Evolutionary conservation across 2,329 filamentous ascomycete genomes (phyloP).

Genomic region (Furcasterigmium furcatum): DNA sequence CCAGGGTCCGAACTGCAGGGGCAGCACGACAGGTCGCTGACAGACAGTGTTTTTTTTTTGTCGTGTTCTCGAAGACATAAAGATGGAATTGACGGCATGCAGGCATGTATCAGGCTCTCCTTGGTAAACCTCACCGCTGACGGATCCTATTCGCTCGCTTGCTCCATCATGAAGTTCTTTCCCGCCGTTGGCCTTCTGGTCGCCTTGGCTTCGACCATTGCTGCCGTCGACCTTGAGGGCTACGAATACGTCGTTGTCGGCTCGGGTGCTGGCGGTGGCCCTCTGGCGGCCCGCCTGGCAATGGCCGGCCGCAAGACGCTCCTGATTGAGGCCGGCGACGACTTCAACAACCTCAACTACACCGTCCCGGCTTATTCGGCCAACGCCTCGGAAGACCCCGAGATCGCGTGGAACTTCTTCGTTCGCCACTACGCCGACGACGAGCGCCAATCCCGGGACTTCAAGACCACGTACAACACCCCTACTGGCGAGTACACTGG

Average conservation of each 20-base stretch:
- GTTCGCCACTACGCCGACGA: conserved; percentile 59
- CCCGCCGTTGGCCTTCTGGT: conserved; percentile 12
- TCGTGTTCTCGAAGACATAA: no score
- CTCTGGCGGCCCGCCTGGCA: conserved; percentile 57
- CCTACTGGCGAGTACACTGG: conserved; percentile 51
- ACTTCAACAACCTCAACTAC: conserved; percentile 36
- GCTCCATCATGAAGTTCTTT: conserved; percentile 8
- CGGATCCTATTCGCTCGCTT: no score
- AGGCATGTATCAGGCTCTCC: no score
- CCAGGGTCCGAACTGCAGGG: no score
- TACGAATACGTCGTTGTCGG: conserved; percentile 65
- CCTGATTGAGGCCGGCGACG: conserved; percentile 59
- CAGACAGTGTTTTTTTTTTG: no score
- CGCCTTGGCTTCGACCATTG: conserved; percentile 14
- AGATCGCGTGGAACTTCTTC: conserved; percentile 60
- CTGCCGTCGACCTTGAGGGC: conserved; percentile 20
- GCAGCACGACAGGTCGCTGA: no score
- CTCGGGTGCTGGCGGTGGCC: conserved; percentile 56
- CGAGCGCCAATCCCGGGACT: conserved; percentile 48
- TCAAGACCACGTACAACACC: conserved; percentile 55
- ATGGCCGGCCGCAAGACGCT: conserved; percentile 56
- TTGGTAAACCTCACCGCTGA: neutral
- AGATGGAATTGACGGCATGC: no score
- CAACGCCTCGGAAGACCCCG: conserved; percentile 50
- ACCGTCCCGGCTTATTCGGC: conserved; percentile 52